Conservation (phyloP, 1,139 yeast genomes). For the Geotrichum europaeum region DNA sequence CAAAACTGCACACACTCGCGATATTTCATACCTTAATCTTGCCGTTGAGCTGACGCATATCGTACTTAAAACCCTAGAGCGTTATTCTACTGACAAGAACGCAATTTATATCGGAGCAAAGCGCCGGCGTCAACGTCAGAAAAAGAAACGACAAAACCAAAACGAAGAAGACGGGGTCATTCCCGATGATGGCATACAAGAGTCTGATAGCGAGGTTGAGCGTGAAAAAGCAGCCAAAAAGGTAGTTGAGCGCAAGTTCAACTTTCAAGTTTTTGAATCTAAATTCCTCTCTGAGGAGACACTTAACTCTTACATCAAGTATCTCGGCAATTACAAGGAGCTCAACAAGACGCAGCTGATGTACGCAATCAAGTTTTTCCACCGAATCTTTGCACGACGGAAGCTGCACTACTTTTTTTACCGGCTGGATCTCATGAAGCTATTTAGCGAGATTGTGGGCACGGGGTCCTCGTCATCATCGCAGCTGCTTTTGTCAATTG, state of each 20-base stretch:
- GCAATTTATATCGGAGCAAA: slow-evolving; percentile 50
- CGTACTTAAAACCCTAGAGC: slow-evolving; percentile 61
- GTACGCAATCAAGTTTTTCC: slow-evolving; percentile 62
- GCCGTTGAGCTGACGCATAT: slow-evolving; percentile 63
- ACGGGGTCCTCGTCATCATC: not conserved
- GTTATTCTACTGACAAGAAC: slow-evolving; percentile 57
- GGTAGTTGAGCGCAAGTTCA: slow-evolving; percentile 49
- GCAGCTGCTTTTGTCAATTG: not conserved
- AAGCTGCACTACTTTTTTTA: slow-evolving; percentile 57
- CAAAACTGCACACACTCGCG: slow-evolving; percentile 57
- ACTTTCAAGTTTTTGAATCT: slow-evolving; percentile 40
- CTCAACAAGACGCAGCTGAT: slow-evolving; percentile 56
- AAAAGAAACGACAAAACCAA: slow-evolving; percentile 28
- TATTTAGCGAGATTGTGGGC: slow-evolving; percentile 43
- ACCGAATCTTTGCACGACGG: slow-evolving; percentile 60
- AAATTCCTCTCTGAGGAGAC: slow-evolving; percentile 39
- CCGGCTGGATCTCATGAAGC: slow-evolving; percentile 68
- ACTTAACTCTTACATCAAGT: slow-evolving; percentile 48
- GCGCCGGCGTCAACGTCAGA: slow-evolving; percentile 33
- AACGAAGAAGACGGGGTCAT: slow-evolving; percentile 38
- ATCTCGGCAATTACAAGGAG: slow-evolving; percentile 53
- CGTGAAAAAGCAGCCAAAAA: slow-evolving; percentile 33
- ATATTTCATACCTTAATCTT: slow-evolving; percentile 57
- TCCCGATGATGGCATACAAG: slow-evolving; percentile 43
- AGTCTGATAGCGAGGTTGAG: slow-evolving; percentile 38